phyloP scores from a whole-genome alignment of 768 basidiomycete genomes.

The Boletales sp. region DNA sequence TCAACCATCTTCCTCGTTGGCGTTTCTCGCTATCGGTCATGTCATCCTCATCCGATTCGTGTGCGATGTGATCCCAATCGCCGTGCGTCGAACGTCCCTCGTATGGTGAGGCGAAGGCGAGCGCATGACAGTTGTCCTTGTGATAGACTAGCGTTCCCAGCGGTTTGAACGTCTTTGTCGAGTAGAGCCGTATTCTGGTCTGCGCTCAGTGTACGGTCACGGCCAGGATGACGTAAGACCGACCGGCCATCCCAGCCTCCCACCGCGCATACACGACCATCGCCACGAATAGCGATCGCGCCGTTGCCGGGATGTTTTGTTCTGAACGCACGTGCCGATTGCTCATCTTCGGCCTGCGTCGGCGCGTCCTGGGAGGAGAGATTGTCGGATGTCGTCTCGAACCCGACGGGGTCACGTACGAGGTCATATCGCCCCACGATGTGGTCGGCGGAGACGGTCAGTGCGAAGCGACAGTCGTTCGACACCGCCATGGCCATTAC shows the following conservation, averaged over 20 bases:
- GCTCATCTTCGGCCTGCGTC: constrained; percentile 18
- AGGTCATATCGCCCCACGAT: constrained; percentile 61
- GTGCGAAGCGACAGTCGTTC: constrained; percentile 50
- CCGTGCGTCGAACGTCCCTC: constrained; percentile 8
- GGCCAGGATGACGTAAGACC: constrained; percentile 21
- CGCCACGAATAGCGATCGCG: constrained; percentile 67
- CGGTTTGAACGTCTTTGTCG: constrained; percentile 72
- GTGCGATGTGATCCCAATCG: not conserved
- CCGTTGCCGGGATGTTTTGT: constrained; percentile 82
- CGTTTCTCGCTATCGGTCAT: constrained; percentile 41
- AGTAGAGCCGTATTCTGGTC: constrained; percentile 74
- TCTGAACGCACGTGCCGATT: constrained; percentile 36
- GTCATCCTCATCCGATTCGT: constrained; percentile 46
- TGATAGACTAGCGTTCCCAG: constrained; percentile 86
- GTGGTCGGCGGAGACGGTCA: constrained; percentile 87
- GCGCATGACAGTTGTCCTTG: constrained; percentile 67
- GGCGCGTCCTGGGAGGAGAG: not conserved
- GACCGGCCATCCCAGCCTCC: constrained; percentile 96
- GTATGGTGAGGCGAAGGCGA: constrained; percentile 58
- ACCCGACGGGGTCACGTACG: constrained; percentile 31
- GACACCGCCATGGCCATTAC: constrained; percentile 88
- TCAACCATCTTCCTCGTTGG: constrained; percentile 56
- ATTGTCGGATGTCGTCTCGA: not conserved
- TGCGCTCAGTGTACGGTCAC: too few species aligned
- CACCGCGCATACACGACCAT: constrained; percentile 78